Base-by-base conservation (phyloP, 202 grass and related monocot species). In the Eragrostis tef region DNA sequence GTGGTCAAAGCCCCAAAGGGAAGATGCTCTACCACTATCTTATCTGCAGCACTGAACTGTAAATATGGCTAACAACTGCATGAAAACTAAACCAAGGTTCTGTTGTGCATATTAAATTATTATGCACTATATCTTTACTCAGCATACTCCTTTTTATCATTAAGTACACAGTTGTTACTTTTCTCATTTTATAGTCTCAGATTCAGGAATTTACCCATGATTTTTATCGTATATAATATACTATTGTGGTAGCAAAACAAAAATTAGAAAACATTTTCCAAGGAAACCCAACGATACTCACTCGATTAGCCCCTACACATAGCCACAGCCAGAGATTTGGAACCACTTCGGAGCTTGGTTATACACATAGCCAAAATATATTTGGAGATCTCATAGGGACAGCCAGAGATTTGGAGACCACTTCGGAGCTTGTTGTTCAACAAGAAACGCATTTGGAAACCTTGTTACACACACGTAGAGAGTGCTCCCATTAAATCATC, bases 1-100 rank as follows among this genome's bases (percentile, higher is more conserved):
- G n/a, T 71, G 77, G 82, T 44, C 64, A 84, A 77, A 79, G 45
- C 4, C 36, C 45, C 46, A 83, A 78, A 79, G 56, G 11, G 6
- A 45, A 71, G 54, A 71, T 71, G 66, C 66, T 71, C 21, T 42
- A 71, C 63, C 74, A 64, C 16, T 70, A 45, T 71, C 65, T 62
- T 52, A 44, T 68, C 41, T 13, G 22, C 19, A 50, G 44, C 64
- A 50, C 5, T 51, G 42, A 48, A 48, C 64, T 43, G 76, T 50
- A 60, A 20, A 64, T 83, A 75, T 74, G 78, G 39, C 46, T 70
- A 66, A n/a, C 17, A 72, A 46, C 11, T 46, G 44, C 34, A 39
- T 39, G 34, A 6, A 39, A 39, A 39, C 34, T 39, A 39, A 39
- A 4, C 34, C 3, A 39, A 39, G 34, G 34, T 39, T 5, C 5